Base-by-base conservation (phyloP, 2,329 filamentous ascomycete species). In the Fusarium lyarnte region DNA sequence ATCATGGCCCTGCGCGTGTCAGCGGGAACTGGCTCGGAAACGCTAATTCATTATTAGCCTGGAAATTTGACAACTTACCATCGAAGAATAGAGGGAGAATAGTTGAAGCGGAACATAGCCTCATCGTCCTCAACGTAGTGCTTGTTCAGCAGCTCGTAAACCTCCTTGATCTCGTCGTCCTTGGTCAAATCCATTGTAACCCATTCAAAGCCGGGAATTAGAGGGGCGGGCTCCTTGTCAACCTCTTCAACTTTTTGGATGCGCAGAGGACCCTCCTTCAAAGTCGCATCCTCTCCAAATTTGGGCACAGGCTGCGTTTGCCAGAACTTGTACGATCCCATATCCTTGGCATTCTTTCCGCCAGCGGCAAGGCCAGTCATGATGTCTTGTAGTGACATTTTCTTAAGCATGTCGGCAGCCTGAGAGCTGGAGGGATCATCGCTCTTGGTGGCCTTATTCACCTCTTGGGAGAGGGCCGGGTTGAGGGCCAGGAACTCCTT, bases 321-420 rank as follows among this genome's bases (percentile, higher is more conserved):
- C 96, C 96, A 99, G 85, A 99, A 99, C 84, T 97, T 98, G 87
- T 98, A 98, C 65, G 92, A 93, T 11, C 92, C 94, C 94, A 98
- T 97, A 79, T 98, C 95, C 85, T 97, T 98, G 76, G 90, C 91
- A 78, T 97, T 97, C 87, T 96, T 97, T 62, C 93, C 93, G 69
- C 89, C 91, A 12, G 93, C 86, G 21, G 94, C 92, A 77, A 93
- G 82, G 0, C 92, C 92, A 2, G 92, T 93, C 87, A 94, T 89
- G 78, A 93, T 89, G 71, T 94, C 91, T 79, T 91, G 88, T 61
- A 93, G 84, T 72, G 87, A 91, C 79, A 94, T 85, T 75, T 88
- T 88, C 82, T 89, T 89, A 70, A 92, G 84, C 52, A 86, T 82
- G 36, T 87, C 85, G 66, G 87, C 83, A 33, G 87, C 82, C 60